Conservation (phyloP, 257 asterid species). For the Solanum raphanifolium region DNA sequence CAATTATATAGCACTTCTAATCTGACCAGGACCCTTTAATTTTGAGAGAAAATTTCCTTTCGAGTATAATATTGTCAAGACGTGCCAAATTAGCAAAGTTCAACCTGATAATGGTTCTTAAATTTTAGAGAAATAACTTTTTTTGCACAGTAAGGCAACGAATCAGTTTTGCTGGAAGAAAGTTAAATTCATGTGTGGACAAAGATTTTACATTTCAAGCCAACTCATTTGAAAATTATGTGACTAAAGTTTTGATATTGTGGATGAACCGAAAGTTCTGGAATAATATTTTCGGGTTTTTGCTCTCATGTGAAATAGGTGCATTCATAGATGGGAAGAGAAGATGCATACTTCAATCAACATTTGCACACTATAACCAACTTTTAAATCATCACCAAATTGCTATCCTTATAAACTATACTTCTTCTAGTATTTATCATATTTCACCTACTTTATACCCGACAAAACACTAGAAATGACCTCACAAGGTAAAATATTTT, state of each 20-base stretch:
- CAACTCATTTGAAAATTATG: neutral
- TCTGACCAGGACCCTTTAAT: neutral
- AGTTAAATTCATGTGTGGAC: neutral
- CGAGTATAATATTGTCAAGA: neutral
- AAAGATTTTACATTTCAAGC: neutral
- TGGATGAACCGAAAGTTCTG: neutral
- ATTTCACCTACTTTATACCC: neutral
- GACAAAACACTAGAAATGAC: neutral
- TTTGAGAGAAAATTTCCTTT: neutral
- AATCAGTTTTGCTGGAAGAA: neutral
- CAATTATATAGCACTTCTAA: neutral
- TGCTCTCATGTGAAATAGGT: neutral
- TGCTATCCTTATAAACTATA: neutral
- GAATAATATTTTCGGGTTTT: neutral
- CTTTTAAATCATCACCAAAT: neutral
- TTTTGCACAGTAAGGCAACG: neutral
- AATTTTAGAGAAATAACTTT: neutral
- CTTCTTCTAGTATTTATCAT: neutral
- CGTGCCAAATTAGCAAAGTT: neutral
- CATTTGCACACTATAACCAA: neutral
- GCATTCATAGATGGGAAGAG: neutral
- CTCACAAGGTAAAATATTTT: neutral
- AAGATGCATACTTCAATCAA: neutral
- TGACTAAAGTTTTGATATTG: neutral
- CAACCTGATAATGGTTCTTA: neutral